Percentiles rank a stretch among this genome's conserved stretches.
Conservation (phyloP, 2,329 filamentous ascomycete species). For the Aspergillus sp. region DNA sequence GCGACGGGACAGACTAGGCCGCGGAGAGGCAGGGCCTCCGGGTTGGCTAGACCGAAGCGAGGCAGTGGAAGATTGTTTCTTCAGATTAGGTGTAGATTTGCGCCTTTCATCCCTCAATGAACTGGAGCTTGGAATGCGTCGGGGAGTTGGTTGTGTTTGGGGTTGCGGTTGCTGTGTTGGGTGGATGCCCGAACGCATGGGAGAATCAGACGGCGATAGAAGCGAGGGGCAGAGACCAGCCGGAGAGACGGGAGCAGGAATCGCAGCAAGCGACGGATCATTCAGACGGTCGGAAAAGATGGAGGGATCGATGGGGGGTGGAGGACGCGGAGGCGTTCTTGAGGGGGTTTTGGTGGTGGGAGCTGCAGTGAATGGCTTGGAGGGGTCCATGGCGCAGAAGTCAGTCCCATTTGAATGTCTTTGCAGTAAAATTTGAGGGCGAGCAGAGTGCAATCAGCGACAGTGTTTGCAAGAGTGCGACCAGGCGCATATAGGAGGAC, state of each 20-base stretch:
- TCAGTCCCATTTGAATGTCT: slow-evolving; percentile 18
- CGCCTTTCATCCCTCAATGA: slow-evolving; percentile 39
- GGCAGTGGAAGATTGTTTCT: slow-evolving; percentile 39
- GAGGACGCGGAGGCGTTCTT: slow-evolving; percentile 11
- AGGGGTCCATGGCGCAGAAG: slow-evolving; percentile 32
- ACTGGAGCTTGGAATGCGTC: slow-evolving; percentile 34
- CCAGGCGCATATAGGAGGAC: neutral
- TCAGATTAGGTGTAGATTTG: slow-evolving; percentile 34
- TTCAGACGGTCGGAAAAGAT: slow-evolving; percentile 27
- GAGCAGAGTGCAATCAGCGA: neutral
- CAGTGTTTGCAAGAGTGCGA: neutral
- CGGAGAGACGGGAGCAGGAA: slow-evolving; percentile 27
- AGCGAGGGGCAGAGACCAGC: slow-evolving; percentile 22
- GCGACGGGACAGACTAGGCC: slow-evolving; percentile 33
- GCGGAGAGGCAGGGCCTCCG: slow-evolving; percentile 28
- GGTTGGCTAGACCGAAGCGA: slow-evolving; percentile 38
- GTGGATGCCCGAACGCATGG: slow-evolving; percentile 21
- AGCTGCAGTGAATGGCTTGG: slow-evolving; percentile 24
- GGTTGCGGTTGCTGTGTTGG: slow-evolving; percentile 5
- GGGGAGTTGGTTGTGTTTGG: slow-evolving; percentile 20
- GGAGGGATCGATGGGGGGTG: slow-evolving; percentile 18
- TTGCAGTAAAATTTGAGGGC: neutral
- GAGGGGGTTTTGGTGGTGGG: slow-evolving; percentile 17
- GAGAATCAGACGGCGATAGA: slow-evolving; percentile 24
- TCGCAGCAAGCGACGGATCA: slow-evolving; percentile 27